Conservation (phyloP, 352 stramenopile species). For the Phytophthora nicotianae region DNA sequence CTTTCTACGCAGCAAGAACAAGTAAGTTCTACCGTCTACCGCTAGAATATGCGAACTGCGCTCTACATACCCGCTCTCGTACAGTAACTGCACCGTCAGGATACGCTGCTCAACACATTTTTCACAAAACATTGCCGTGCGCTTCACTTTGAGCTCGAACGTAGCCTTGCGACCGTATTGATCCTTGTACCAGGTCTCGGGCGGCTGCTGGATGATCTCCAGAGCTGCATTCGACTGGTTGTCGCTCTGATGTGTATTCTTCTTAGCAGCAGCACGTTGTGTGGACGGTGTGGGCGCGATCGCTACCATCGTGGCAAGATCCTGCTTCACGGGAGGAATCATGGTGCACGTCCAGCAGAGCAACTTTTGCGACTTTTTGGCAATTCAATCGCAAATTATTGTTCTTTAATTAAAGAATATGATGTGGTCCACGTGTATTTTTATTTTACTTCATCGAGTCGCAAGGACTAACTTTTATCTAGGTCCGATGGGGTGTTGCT, state of each 20-base stretch:
- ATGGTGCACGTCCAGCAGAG: slow-evolving; percentile 4
- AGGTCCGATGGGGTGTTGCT: slow-evolving; percentile 63
- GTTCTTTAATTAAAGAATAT: slow-evolving; percentile 3
- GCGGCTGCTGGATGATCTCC: slow-evolving; percentile 64
- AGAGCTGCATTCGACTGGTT: slow-evolving; percentile 38
- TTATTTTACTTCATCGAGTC: not conserved
- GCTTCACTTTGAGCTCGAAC: slow-evolving; percentile 57
- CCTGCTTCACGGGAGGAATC: slow-evolving; percentile 28
- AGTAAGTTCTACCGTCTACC: slow-evolving; percentile 6
- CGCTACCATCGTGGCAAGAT: slow-evolving; percentile 14
- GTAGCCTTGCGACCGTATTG: slow-evolving; percentile 80
- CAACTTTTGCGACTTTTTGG: not conserved
- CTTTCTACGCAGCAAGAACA: slow-evolving; percentile 42
- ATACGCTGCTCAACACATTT: slow-evolving; percentile 60
- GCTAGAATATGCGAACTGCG: not conserved
- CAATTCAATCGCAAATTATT: slow-evolving; percentile 1
- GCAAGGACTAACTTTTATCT: too few species aligned
- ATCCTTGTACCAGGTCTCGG: slow-evolving; percentile 79
- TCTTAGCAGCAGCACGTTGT: not conserved
- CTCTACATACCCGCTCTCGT: slow-evolving; percentile 57
- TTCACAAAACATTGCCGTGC: slow-evolving; percentile 35
- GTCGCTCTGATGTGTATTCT: not conserved
- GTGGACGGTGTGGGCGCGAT: slow-evolving; percentile 27
- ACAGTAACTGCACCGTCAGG: slow-evolving; percentile 67
- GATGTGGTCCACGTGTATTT: not conserved